Evolutionary conservation across 345 rosid genomes (phyloP).

Genomic region (Euclidium syriacum): DNA sequence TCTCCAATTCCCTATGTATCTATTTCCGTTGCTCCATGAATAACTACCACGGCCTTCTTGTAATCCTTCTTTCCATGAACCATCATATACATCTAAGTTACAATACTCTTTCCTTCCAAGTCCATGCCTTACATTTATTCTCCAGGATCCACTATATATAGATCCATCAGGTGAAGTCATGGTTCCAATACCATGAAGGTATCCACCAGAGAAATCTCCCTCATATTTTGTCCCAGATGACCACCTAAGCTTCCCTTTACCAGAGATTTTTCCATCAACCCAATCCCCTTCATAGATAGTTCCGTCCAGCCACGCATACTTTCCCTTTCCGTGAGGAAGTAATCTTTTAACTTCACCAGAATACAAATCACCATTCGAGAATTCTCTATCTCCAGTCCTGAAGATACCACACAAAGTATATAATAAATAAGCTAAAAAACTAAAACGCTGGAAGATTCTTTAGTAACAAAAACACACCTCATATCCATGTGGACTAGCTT

Average conservation of each 20-base stretch:
- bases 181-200: slow-evolving; percentile 79
- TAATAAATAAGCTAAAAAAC: not conserved
- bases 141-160: slow-evolving; percentile 69
- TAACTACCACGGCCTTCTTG: slow-evolving; percentile 83
- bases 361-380: slow-evolving; percentile 69
- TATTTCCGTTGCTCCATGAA: slow-evolving; percentile 75
- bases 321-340: slow-evolving; percentile 76
- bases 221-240: slow-evolving; percentile 67
- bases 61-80: slow-evolving; percentile 85
- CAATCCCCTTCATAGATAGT: slow-evolving; percentile 79
- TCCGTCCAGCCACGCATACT: slow-evolving; percentile 67
- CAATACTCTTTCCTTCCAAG: slow-evolving; percentile 66
- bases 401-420: slow-evolving; percentile 16
- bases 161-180: slow-evolving; percentile 55
- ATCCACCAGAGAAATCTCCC: slow-evolving; percentile 86
- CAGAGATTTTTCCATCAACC: slow-evolving; percentile 79
- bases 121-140: slow-evolving; percentile 82
- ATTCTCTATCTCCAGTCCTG: slow-evolving; percentile 42
- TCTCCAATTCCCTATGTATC: slow-evolving; percentile 79
- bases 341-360: slow-evolving; percentile 53
- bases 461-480: slow-evolving; percentile 19
- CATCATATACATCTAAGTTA: slow-evolving; percentile 73
- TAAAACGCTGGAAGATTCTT: not conserved
- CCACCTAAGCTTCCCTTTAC: slow-evolving; percentile 73
- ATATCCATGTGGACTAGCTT: slow-evolving; percentile 14